Evolutionary conservation across 345 rosid species (phyloP), one percentile per base, ranked within the genome.

Genomic region (Durio zibethinus): DNA sequence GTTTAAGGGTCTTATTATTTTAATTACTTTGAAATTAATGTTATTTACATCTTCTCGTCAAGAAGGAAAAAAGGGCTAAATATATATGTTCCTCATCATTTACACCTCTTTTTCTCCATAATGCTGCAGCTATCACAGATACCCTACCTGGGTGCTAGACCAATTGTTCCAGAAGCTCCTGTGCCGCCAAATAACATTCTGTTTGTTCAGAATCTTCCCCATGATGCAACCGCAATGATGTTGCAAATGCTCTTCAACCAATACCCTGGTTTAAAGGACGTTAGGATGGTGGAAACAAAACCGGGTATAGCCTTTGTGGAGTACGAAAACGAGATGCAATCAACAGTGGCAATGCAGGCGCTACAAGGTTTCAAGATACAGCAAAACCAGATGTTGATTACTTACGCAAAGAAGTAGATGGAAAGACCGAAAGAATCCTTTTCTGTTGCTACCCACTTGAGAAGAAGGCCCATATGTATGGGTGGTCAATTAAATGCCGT

Each of bases 291-390:
- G 73, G 99, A 93, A 81, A 79, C 99, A 47, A 96, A 96, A 82
- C 99, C 99, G 0, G 99, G 99, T 27, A 93, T 96, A 10, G 99
- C 99, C 82, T 96, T 96, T 76, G 94, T 95, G n/a, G 99, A 93
- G 88, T 95, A 79, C 69, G 86, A 85, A n/a, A 94, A 96, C 31
- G 99, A 96, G 88, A 85, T 90, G 91, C 99, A 92, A 74, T 87
- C 99, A 27, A 89, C 97, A 0, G 87, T 85, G 2, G 99, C 98
- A 10, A 87, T 96, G 99, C 97, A 91, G 54, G 90, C 78, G 31
- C 94, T 93, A 68, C 98, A 93, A 83, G 86, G 91, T 76, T 91
- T 85, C 77, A 96, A 91, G 88, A 84, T 95, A 59, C 84, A 83
- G 56, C 94, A 90, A 69, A 90, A 92, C 83, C 88, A 84, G 52